A percentile compares a stretch with the other conserved stretches of the same genome.
Conservation (phyloP, 73 alveolate species). For the Blepharisma stoltei region DNA sequence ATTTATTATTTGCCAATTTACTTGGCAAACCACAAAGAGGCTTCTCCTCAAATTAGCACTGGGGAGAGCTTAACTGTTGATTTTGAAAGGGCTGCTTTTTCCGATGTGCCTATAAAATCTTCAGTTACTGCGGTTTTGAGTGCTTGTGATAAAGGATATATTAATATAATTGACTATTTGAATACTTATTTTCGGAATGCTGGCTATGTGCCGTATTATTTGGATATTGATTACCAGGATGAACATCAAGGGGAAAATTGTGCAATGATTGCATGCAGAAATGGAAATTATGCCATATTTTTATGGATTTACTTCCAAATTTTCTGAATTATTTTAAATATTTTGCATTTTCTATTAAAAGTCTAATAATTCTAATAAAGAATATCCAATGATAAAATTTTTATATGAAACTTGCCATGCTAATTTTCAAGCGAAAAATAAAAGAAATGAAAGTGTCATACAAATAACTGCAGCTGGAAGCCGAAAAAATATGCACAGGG, state of each 20-base stretch:
- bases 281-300: slow-evolving; percentile 12
- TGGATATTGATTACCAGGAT: background rate
- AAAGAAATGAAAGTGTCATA: too few relatives aligned
- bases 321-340: too few relatives aligned
- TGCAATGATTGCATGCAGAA: slow-evolving; percentile 21
- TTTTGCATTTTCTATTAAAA: too few relatives aligned
- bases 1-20: slow-evolving; percentile 4
- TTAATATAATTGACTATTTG: background rate
- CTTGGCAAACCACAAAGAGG: background rate
- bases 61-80: background rate
- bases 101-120: background rate
- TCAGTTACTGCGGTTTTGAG: background rate
- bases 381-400: too few relatives aligned
- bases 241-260: slow-evolving; percentile 17
- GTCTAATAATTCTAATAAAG: too few relatives aligned
- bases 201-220: background rate
- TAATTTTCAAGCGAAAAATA: too few relatives aligned
- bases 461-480: too few relatives aligned
- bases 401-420: too few relatives aligned
- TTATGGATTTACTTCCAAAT: too few relatives aligned
- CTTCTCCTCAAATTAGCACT: background rate
- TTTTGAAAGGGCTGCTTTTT: background rate
- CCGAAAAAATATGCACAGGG: background rate
- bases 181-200: background rate
- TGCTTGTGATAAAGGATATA: slow-evolving; percentile 24